Evolutionary conservation across 140 eudicot species (phyloP).

Genomic region (Anethum foeniculum): DNA sequence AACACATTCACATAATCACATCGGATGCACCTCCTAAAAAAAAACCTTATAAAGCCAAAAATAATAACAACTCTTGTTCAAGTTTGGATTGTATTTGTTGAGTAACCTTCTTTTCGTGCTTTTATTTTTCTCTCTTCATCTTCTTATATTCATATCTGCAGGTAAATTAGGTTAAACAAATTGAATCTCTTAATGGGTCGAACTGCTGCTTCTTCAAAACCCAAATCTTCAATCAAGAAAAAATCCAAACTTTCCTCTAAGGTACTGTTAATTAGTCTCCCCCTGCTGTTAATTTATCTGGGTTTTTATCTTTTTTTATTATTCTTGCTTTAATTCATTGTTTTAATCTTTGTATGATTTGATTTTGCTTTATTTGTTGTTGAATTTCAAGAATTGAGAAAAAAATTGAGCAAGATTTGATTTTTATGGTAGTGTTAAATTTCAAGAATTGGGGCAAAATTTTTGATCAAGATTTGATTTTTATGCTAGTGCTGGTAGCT

Average conservation of each 20-base stretch:
- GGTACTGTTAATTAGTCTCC: conserved; percentile 22
- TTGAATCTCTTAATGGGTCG: conserved; percentile 27
- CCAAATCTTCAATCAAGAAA: conserved; percentile 41
- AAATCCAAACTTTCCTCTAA: conserved; percentile 33
- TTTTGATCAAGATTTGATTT: background rate
- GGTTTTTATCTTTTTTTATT: conserved; percentile 11
- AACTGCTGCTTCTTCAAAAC: conserved; percentile 39
- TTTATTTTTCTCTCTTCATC: conserved; percentile 1
- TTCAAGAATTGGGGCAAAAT: background rate
- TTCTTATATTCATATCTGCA: background rate
- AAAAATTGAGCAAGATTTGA: background rate
- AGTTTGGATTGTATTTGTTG: background rate
- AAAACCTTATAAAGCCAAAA: too few relatives aligned
- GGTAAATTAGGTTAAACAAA: conserved; percentile 18
- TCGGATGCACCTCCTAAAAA: too few relatives aligned
- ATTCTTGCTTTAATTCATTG: background rate
- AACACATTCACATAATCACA: too few relatives aligned
- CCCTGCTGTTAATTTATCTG: background rate
- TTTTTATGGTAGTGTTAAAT: background rate
- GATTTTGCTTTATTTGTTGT: background rate
- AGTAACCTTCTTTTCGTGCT: background rate
- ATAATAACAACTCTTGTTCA: too few relatives aligned
- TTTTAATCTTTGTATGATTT: background rate
- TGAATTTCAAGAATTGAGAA: background rate
- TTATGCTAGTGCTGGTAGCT: background rate